Evolutionary conservation across 2,329 filamentous ascomycete genomes (phyloP), one percentile per base, ranked within the genome.

Genomic region (Pleomassaria siparia): DNA sequence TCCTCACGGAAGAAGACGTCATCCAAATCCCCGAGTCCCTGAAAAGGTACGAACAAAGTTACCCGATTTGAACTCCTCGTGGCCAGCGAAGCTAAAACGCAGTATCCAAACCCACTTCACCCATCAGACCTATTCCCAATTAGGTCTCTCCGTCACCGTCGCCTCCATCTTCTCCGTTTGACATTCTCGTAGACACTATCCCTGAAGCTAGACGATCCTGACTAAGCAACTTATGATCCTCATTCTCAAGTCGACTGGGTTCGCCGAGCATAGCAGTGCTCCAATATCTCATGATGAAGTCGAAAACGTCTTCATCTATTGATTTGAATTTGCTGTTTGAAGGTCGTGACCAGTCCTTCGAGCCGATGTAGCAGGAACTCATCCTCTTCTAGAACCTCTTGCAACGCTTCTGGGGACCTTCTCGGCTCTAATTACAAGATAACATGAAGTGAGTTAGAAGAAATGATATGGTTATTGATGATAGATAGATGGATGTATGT

Each of bases 281-380:
- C 37, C 37, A 40, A 18, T 40, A 40, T 16, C 37, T 15, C 7
- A 40, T 24, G 37, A 24, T 16, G 21, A 40, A 40, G n/a, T 24
- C 6, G 11, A 25, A 7, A 16, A 40, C 10, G 15, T 40, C 37
- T 22, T 40, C 21, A 4, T 22, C 37, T 24, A 7, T 20, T 13
- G 13, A 7, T 10, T 40, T 22, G 15, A 26, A 40, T 12, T 25
- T n/a, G n/a, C 20, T 16, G 15, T 16, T 40, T 22, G 15, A 40
- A 40, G 4, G 11, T 22, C 4, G n/a, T 16, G 4, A 40, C 11
- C 13, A 40, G 15, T 10, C 10, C 12, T 22, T 40, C 37, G 12
- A 40, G 37, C 16, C 20, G 37, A 21, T 15, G 9, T 5, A 40
- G 21, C 11, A 40, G 15, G 21, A 40, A 40, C 8, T n/a, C 15